Evolutionary conservation across 2,329 filamentous ascomycete genomes (phyloP).

Genomic region (Ophiocordyceps sinensis): DNA sequence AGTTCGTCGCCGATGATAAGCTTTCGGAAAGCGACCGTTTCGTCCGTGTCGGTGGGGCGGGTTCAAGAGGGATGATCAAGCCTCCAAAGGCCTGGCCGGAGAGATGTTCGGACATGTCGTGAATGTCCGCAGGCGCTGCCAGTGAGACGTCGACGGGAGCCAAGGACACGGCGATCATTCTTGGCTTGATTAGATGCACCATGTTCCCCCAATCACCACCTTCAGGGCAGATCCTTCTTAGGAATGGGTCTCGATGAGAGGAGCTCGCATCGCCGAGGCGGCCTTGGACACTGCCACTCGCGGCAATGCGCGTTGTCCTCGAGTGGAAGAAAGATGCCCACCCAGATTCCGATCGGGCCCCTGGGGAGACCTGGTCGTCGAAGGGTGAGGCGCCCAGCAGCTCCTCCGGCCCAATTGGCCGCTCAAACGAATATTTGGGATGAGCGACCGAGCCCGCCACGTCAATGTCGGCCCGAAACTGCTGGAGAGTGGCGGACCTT

Average conservation of each 20-base stretch:
- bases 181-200: slow-evolving; percentile 21
- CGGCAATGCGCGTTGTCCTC: slow-evolving; percentile 13
- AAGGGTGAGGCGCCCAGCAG: slow-evolving; percentile 13
- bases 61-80: slow-evolving; percentile 15
- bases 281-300: slow-evolving; percentile 7
- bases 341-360: slow-evolving; percentile 5
- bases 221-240: slow-evolving; percentile 14
- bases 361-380: slow-evolving; percentile 3
- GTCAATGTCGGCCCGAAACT: slow-evolving; percentile 22
- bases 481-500: slow-evolving; percentile 55
- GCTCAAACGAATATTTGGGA: slow-evolving; percentile 20
- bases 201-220: slow-evolving; percentile 9
- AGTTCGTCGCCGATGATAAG: slow-evolving; percentile 39
- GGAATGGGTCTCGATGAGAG: slow-evolving; percentile 7
- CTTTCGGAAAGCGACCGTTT: slow-evolving; percentile 45
- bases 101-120: slow-evolving; percentile 5
- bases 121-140: slow-evolving; percentile 11
- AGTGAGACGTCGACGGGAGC: slow-evolving; percentile 7
- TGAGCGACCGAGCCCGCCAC: slow-evolving; percentile 10
- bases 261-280: slow-evolving; percentile 14
- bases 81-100: slow-evolving; percentile 3
- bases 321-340: slow-evolving; percentile 48
- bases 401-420: slow-evolving; percentile 15
- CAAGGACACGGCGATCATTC: slow-evolving; percentile 17
- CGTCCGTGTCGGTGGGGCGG: slow-evolving; percentile 26